Base-by-base conservation (phyloP, 108 stramenopile genomes). In the Epithemia pelagica region DNA sequence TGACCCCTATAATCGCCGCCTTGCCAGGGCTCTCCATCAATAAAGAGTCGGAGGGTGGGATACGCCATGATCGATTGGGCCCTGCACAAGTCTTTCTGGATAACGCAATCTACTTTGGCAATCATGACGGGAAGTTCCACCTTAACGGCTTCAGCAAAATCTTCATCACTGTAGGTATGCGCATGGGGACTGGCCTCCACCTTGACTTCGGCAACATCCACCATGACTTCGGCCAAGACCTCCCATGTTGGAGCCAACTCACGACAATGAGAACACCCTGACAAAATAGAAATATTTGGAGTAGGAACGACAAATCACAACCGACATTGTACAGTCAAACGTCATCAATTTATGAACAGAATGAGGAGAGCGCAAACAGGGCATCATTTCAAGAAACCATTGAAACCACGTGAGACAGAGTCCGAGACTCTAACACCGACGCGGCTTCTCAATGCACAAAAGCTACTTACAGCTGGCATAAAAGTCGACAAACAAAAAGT, bases 41-140 rank as follows among this genome's bases (percentile, higher is more conserved):
- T 74, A 77, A 91, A 98, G 32, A 94, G 72, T 30, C 92, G 74
- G 32, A 97, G 67, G 8, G 95, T 94, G 21, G 98, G 98, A 72
- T 95, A 98, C 7, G 84, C 94, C 55, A 80, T 77, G 61, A 98
- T 81, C 26, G 73, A 68, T 65, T 97, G 86, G 57, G 75, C 61
- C 21, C 58, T 21, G 72, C 98, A 99, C 19, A 97, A 71, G 5
- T 78, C 71, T 2, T 62, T 57, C 60, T 96, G 85, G 25, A 78
- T 76, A 15, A 97, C 96, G 73, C 98, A 99, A 52, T 91, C 82
- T 0, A 92, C 72, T 56, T 93, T 93, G 29, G 75, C 91, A 72
- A 93, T 76, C 57, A 85, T 64, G 20, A 89, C 88, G 0, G 92
- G 92, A 58, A 88, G 10, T 62, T 85, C 78, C n/a, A 94, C 80